phyloP scores from a whole-genome alignment of 352 stramenopile species.

The Phytophthora ohioensis region DNA sequence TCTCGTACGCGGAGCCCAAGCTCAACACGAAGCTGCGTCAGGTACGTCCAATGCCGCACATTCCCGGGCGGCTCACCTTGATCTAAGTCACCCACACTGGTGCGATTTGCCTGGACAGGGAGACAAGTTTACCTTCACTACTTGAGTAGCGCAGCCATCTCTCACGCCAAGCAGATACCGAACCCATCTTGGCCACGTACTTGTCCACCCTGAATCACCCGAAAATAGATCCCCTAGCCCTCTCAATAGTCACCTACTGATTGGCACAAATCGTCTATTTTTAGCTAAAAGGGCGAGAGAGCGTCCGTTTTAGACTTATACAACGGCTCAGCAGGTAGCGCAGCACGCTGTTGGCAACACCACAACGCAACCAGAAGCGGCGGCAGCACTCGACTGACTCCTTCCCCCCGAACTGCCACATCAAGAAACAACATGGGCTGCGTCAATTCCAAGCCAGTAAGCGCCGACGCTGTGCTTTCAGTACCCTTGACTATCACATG shows the following conservation, averaged over 20 bases:
- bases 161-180: not conserved
- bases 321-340: constrained; percentile 7
- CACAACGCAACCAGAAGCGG: constrained; percentile 46
- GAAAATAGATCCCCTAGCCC: constrained; percentile 38
- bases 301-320: constrained; percentile 34
- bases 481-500: not conserved
- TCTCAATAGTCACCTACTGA: constrained; percentile 9
- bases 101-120: constrained; percentile 43
- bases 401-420: constrained; percentile 9
- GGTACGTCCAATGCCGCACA: constrained; percentile 39
- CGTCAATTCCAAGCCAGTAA: constrained; percentile 77
- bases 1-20: constrained; percentile 80
- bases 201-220: constrained; percentile 5
- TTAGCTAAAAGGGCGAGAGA: constrained; percentile 24
- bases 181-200: constrained; percentile 11
- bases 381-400: constrained; percentile 37
- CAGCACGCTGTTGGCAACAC: constrained; percentile 19
- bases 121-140: constrained; percentile 84
- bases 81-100: constrained; percentile 24
- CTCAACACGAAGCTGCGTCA: constrained; percentile 85
- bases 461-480: constrained; percentile 9
- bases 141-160: constrained; percentile 44
- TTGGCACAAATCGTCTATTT: constrained; percentile 35
- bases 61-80: constrained; percentile 9
- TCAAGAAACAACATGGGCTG: constrained; percentile 65